Base-by-base conservation (phyloP, 164 flowering plant species). In the Vitis rupestris region DNA sequence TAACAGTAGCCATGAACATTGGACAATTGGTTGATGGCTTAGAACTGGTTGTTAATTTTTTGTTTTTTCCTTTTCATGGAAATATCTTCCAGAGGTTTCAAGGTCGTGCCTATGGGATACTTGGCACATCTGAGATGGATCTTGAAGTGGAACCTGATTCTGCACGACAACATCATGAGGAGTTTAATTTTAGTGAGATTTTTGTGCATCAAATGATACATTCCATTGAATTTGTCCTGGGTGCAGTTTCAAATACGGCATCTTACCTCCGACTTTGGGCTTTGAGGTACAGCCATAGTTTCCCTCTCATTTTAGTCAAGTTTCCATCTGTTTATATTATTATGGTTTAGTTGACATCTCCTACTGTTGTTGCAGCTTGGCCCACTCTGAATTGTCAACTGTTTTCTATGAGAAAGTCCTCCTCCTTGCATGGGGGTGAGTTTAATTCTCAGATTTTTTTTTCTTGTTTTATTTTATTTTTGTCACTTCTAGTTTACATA, bases 231-330 rank as follows among this genome's bases (percentile, higher is more conserved):
- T 93, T 93, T 75, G 88, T 93, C 62, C 79, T 93, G 10, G 98
- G 98, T 68, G 88, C 98, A 59, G 98, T 93, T 74, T 93, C 98
- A 68, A 93, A 93, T 73, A 93, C 98, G 48, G 98, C 98, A 73
- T 93, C 98, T 12, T 93, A 93, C 79, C 97, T 93, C 74, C 92
- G 98, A 60, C 89, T 93, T 8, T 93, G 98, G 98, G 98, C 98
- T 63, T 79, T 93, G 66, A 93, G 97, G 97, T 87, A 79, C 29
- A 15, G 65, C 55, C 54, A n/a, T 52, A 0, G 17, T 30, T 69
- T 66, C 11, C 55, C 19, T 31, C 57, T 8, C n/a, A 8, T 64
- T 67, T 37, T 66, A 37, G n/a, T 71, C 52, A 15, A 3, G 14
- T 54, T 65, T 30, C 31, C 29, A 50, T 73, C 2, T 65, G 49